A percentile compares a stretch with the other conserved stretches of the same genome.
Conservation (phyloP, 73 alveolate species). For the Urostyla sp. region DNA sequence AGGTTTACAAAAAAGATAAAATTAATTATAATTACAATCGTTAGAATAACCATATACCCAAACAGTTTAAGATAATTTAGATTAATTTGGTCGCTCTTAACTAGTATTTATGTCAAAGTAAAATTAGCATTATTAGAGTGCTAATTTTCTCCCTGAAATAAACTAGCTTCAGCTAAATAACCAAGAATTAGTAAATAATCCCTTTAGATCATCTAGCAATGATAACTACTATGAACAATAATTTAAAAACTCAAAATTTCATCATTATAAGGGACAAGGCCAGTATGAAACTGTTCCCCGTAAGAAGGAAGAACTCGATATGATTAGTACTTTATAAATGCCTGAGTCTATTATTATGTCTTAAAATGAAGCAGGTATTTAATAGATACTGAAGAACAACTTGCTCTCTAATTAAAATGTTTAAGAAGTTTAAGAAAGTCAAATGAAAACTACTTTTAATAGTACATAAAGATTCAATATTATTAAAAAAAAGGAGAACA, state of each 20-base stretch:
- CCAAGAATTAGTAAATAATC: background rate
- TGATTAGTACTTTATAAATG: conserved; percentile 35
- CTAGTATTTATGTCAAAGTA: conserved; percentile 4
- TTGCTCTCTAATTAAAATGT: too few relatives aligned
- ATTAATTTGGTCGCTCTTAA: conserved; percentile 22
- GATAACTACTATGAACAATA: background rate
- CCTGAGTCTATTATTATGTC: conserved; percentile 34
- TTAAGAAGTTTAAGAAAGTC: too few relatives aligned
- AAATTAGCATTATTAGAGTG: background rate
- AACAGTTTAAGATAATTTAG: conserved; percentile 16
- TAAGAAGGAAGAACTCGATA: conserved; percentile 10
- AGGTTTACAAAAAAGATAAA: too few relatives aligned
- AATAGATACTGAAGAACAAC: too few relatives aligned
- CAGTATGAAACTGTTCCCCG: background rate
- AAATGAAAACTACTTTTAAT: too few relatives aligned
- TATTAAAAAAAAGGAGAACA: too few relatives aligned
- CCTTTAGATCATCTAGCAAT: conserved; percentile 7
- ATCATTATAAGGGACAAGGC: conserved; percentile 5
- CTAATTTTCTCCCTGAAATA: conserved; percentile 33
- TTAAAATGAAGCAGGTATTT: background rate
- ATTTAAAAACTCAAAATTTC: background rate
- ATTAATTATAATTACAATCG: too few relatives aligned
- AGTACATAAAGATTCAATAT: too few relatives aligned
- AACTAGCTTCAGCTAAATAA: background rate
- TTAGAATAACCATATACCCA: background rate